Conservation (phyloP, 2,329 filamentous ascomycete species). For the Aspergillus brasiliensis region DNA sequence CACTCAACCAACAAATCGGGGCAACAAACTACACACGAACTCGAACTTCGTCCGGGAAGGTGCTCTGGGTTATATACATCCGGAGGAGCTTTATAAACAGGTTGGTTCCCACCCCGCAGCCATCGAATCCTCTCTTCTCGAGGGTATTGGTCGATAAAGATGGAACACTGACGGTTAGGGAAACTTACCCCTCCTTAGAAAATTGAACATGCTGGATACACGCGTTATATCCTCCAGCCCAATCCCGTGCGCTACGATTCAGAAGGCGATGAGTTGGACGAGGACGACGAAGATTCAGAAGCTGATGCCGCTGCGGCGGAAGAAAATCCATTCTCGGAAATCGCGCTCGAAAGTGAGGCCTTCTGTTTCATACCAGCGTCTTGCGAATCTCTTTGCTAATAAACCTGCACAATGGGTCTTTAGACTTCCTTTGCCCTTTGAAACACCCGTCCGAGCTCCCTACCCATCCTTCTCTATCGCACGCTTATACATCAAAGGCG, state of each 20-base stretch:
- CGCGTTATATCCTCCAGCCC: conserved; percentile 59
- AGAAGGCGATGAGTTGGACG: conserved; percentile 64
- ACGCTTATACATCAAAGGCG: conserved; percentile 61
- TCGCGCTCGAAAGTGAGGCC: conserved; percentile 58
- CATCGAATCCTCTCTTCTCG: not conserved
- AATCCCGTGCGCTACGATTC: conserved; percentile 64
- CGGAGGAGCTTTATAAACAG: conserved; percentile 58
- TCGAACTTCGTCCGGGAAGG: conserved; percentile 60
- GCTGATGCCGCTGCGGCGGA: conserved; percentile 60
- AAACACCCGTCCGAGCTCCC: conserved; percentile 63
- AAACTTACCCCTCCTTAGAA: conserved; percentile 43
- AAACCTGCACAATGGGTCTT: not conserved
- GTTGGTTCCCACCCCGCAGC: conserved; percentile 36
- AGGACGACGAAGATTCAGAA: conserved; percentile 59
- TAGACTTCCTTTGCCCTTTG: conserved; percentile 62
- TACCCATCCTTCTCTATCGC: conserved; percentile 60
- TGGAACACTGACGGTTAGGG: not conserved
- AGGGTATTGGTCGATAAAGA: not conserved
- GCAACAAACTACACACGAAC: conserved; percentile 63
- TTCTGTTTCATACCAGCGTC: not conserved
- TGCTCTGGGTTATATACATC: conserved; percentile 54
- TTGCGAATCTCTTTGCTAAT: conserved; percentile 11
- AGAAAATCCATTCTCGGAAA: conserved; percentile 63
- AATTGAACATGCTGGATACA: conserved; percentile 64
- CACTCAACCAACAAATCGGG: conserved; percentile 58